Percentiles rank a stretch among this genome's conserved stretches.
Evolutionary conservation across 352 stramenopile genomes (phyloP).

Genomic region (Globisporangium carolinianum): DNA sequence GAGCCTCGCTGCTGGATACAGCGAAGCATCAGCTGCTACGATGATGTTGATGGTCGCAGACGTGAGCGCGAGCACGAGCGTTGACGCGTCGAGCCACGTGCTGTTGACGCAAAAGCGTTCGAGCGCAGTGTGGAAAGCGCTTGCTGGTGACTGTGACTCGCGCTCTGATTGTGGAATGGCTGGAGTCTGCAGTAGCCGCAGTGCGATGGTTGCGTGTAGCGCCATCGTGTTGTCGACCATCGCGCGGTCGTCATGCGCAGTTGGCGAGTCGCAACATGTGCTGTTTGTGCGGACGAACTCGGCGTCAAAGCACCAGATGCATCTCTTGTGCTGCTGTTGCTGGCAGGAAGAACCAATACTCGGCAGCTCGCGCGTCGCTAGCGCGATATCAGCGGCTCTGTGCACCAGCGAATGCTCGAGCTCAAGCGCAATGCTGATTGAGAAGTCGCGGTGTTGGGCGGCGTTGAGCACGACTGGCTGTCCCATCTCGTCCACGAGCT

Average conservation of each 20-base stretch:
- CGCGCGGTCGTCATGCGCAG: neutral
- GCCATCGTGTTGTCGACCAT: no score
- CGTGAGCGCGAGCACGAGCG: constrained; percentile 35
- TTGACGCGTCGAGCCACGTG: constrained; percentile 16
- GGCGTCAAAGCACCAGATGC: constrained; percentile 7
- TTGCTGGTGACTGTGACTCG: neutral
- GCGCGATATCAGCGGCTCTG: neutral
- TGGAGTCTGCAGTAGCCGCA: neutral
- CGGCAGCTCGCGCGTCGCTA: neutral
- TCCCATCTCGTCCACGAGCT: constrained; percentile 57
- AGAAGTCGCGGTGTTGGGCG: neutral
- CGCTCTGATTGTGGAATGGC: neutral
- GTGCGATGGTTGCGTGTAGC: neutral
- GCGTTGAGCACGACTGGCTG: constrained; percentile 8
- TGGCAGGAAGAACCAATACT: neutral
- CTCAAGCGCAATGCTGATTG: constrained; percentile 2
- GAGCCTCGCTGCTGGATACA: neutral
- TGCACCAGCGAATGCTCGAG: neutral
- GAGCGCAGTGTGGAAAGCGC: constrained; percentile 12
- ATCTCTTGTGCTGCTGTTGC: neutral
- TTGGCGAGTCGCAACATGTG: neutral
- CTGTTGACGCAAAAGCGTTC: constrained; percentile 32
- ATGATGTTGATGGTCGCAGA: constrained; percentile 17
- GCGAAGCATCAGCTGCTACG: neutral
- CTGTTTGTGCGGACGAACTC: neutral